These are phyloP conservation scores for Fusarium udum DNA, from an alignment of 2,329 filamentous ascomycete genomes.

Conservation along the genomic window DNA sequence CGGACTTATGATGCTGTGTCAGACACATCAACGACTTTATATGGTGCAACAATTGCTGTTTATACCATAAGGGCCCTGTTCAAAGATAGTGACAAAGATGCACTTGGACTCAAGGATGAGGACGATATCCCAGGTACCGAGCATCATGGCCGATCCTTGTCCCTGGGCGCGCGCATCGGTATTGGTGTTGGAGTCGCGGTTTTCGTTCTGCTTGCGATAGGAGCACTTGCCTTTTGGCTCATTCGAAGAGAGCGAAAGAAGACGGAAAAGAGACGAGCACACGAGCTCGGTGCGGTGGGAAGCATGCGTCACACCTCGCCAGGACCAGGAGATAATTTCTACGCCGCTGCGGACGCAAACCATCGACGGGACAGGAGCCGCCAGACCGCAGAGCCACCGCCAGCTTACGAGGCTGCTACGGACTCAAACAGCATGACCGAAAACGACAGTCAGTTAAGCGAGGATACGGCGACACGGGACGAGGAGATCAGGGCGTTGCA, in stretches of 20 bases:
- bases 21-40: constrained; percentile 51
- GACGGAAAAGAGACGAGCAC: constrained; percentile 30
- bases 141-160: constrained; percentile 30
- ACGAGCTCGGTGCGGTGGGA: constrained; percentile 40
- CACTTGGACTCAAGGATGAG: constrained; percentile 48
- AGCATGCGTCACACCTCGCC: constrained; percentile 22
- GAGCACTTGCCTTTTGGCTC: constrained; percentile 39
- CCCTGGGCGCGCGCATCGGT: constrained; percentile 47
- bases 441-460: constrained; percentile 36
- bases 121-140: constrained; percentile 42
- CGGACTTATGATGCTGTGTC: constrained; percentile 48
- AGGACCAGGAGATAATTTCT: constrained; percentile 24
- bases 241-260: constrained; percentile 37
- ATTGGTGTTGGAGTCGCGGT: constrained; percentile 48
- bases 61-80: constrained; percentile 52
- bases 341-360: constrained; percentile 23
- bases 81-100: constrained; percentile 48
- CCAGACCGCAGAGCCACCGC: constrained; percentile 42
- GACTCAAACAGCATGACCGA: constrained; percentile 38
- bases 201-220: constrained; percentile 45
- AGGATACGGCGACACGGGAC: constrained; percentile 35
- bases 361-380: constrained; percentile 22
- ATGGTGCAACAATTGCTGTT: constrained; percentile 50
- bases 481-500: constrained; percentile 47
- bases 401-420: constrained; percentile 45